phyloP scores from a whole-genome alignment of 768 basidiomycete genomes.

The Hericium erinaceus region DNA sequence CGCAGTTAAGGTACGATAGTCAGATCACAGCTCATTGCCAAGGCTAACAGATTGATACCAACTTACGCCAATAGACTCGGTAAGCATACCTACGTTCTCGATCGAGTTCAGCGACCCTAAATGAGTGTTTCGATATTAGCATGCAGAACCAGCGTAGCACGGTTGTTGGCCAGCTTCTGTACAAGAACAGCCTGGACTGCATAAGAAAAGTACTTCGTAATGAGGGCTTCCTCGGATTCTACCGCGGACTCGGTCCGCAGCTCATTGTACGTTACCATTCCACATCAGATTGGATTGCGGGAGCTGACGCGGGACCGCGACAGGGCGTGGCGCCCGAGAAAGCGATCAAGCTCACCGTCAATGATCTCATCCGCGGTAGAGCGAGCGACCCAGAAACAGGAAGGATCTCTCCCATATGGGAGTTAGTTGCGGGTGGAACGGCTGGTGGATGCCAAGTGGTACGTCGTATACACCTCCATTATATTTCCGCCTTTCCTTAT shows the following conservation, averaged over 20 bases:
- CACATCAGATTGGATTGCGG: background rate
- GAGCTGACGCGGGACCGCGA: background rate
- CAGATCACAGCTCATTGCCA: background rate
- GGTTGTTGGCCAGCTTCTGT: constrained; percentile 92
- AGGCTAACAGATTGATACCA: background rate
- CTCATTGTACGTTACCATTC: constrained; percentile 51
- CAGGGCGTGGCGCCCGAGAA: constrained; percentile 95
- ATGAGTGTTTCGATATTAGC: constrained; percentile 27
- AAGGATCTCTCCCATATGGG: constrained; percentile 85
- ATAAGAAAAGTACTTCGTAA: constrained; percentile 89
- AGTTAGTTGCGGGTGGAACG: constrained; percentile 81
- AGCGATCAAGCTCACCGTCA: constrained; percentile 96
- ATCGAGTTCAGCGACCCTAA: background rate
- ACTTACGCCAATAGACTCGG: constrained; percentile 44
- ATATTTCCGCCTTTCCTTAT: background rate
- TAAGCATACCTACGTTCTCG: constrained; percentile 18
- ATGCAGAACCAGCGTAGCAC: constrained; percentile 98
- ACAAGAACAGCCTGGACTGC: constrained; percentile 95
- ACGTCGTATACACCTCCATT: constrained; percentile 25
- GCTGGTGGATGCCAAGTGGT: constrained; percentile 99
- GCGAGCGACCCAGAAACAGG: constrained; percentile 95
- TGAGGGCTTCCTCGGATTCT: constrained; percentile 93
- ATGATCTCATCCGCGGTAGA: constrained; percentile 77
- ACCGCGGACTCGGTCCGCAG: constrained; percentile 92
- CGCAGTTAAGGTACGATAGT: constrained; percentile 59